Evolutionary conservation across 768 basidiomycete species (phyloP), one percentile per base, ranked within the genome.

Genomic region (Auriculariales sp.): DNA sequence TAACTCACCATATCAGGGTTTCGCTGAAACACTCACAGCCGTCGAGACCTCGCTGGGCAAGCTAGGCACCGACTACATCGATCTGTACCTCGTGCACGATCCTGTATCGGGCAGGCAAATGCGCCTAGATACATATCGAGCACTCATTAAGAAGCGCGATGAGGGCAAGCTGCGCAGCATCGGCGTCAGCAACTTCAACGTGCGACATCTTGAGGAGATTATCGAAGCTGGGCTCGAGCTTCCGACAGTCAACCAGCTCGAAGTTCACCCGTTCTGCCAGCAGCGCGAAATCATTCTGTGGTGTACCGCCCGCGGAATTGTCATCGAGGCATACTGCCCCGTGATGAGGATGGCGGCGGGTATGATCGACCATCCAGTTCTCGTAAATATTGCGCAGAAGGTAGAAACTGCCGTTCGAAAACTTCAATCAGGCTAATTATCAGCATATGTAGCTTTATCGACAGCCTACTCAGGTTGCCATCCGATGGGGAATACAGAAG

Each of bases 171-270:
- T 88, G 47, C 71, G 74, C 53, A 70, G 71, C 3, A 74, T 86
- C n/a, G 87, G 87, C 2, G 87, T 90, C 5, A 88, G 84, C 1
- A 91, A 91, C 64, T 91, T 78, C 84, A 86, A 55, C 44, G 81
- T 59, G 29, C 74, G 76, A 39, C 87, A 90, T 56, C 67, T 90
- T 3, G 77, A 88, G 55, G 85, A 90, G 62, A 81, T 90, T 47
- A 70, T 64, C 51, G 63, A 65, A 6, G 78, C 76, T 0, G 81
- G 82, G 2, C 68, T 75, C 39, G 75, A 77, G 51, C 65, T 72
- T 56, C 88, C 88, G 12, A 64, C 78, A 3, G 79, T 91, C 46
- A 89, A 91, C 58, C 88, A 91, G 61, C 74, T 90, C 51, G 86
- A 90, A 73, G 86, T 77, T 17, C 86, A 89, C 55, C 86, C 87